Evolutionary conservation across 2,329 filamentous ascomycete genomes (phyloP).

Genomic region (Alternaria sp.): DNA sequence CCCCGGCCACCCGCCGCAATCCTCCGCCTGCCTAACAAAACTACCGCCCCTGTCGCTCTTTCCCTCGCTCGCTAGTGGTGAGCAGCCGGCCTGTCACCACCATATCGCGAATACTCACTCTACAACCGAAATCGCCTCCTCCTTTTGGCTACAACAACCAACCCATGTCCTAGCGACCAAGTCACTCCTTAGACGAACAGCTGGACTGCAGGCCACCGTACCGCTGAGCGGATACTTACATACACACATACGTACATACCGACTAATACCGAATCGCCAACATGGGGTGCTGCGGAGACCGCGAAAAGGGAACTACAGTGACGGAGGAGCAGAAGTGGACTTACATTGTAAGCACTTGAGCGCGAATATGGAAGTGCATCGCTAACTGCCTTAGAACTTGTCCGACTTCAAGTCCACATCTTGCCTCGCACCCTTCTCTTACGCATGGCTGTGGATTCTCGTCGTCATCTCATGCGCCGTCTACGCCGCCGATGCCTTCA

Average conservation of each 20-base stretch:
- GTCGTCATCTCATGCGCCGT: slow-evolving; percentile 80
- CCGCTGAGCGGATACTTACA: slow-evolving; percentile 44
- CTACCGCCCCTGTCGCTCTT: slow-evolving; percentile 36
- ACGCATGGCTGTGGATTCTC: slow-evolving; percentile 83
- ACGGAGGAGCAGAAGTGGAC: slow-evolving; percentile 73
- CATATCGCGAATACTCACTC: slow-evolving; percentile 19
- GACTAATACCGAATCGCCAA: slow-evolving; percentile 36
- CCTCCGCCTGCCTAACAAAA: slow-evolving; percentile 25
- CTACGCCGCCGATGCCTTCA: slow-evolving; percentile 90
- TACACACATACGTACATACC: slow-evolving; percentile 20
- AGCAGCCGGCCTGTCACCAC: slow-evolving; percentile 49
- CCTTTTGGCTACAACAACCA: slow-evolving; percentile 7
- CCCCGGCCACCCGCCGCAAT: slow-evolving; percentile 21
- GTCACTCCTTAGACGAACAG: slow-evolving; percentile 44
- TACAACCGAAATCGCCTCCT: slow-evolving; percentile 3
- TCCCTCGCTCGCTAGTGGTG: slow-evolving; percentile 39
- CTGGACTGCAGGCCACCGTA: slow-evolving; percentile 42
- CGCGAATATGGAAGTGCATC: background rate
- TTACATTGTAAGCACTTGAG: slow-evolving; percentile 73
- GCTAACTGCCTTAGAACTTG: slow-evolving; percentile 50
- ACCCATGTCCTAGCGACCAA: slow-evolving; percentile 35
- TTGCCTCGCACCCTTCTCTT: slow-evolving; percentile 78
- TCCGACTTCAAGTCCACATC: slow-evolving; percentile 84
- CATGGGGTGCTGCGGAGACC: slow-evolving; percentile 49
- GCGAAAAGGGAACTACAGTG: slow-evolving; percentile 47